Base-by-base conservation (phyloP, 2,329 filamentous ascomycete species). In the Colletotrichum navitas region DNA sequence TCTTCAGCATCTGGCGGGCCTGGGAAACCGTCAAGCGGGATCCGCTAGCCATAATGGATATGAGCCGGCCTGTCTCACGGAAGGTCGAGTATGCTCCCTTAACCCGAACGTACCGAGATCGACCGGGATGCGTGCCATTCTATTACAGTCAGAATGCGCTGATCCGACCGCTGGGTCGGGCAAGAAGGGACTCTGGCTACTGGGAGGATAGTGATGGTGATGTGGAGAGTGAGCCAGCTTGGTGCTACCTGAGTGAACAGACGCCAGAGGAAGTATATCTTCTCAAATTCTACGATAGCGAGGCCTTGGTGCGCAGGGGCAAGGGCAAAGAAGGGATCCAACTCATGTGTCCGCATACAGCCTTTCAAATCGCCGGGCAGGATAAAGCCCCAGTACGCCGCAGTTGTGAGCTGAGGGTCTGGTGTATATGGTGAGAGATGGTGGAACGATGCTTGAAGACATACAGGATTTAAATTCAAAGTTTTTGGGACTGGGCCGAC, bases 81-180 rank as follows among this genome's bases (percentile, higher is more conserved):
- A 63, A 41, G 1, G 36, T 69, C 26, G 61, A 65, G 29, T 65
- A 52, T 11, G 61, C 66, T 2, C 66, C 66, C 18, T 32, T 69
- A 8, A 65, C 61, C 21, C 60, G 66, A 10, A 69, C 66, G 11
- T 69, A 69, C 45, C 32, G 45, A 6, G 56, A 65, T 5, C 52
- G 61, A 6, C 41, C 66, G 0, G 60, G 60, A 0, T 69, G 66
- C 5, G 66, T 69, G 4, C 61, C 66, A 7, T 65, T 58, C 24
- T 69, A 69, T 43, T 69, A 69, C 14, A 69, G 66, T 45, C 43
- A 69, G 43, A 69, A 69, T n/a, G 51, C 52, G 0, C 41, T 69
- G 61, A 16, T 69, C 5, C 45, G 61, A 11, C 66, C 66, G 0
- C 7, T 52, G n/a, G 5, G n/a, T 5, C 7, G 24, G 16, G 24